These are phyloP conservation scores for Podila epicladia DNA, from an alignment of 192 early-diverging fungal species.

Conservation along the genomic window DNA sequence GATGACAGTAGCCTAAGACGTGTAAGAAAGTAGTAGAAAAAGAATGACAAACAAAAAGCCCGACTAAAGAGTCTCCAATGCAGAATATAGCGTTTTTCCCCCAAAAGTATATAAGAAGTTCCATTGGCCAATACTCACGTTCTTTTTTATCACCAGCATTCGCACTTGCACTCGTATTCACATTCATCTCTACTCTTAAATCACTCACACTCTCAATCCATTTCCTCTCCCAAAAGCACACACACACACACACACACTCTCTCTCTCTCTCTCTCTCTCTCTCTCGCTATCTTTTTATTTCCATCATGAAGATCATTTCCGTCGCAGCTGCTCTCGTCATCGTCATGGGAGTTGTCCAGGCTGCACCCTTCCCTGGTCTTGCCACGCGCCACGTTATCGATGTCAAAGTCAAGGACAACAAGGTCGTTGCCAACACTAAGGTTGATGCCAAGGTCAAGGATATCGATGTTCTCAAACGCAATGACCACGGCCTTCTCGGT, in stretches of 20 bases:
- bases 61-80: too few relatives aligned
- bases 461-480: slow-evolving; percentile 15
- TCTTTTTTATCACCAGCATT: too few relatives aligned
- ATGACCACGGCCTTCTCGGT: not conserved
- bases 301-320: slow-evolving; percentile 27
- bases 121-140: too few relatives aligned
- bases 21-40: too few relatives aligned
- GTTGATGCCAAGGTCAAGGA: not conserved
- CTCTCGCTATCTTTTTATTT: too few relatives aligned
- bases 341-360: slow-evolving; percentile 10
- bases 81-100: too few relatives aligned
- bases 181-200: not conserved
- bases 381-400: not conserved
- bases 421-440: not conserved
- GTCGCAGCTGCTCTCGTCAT: slow-evolving; percentile 7
- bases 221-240: not conserved
- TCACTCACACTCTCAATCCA: not conserved
- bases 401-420: not conserved
- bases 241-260: too few relatives aligned
- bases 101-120: too few relatives aligned
- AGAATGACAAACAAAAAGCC: too few relatives aligned
- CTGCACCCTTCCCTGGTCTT: not conserved
- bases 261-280: not conserved
- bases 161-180: not conserved
- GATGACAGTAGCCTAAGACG: too few relatives aligned